A percentile compares a stretch with the other conserved stretches of the same genome.
Evolutionary conservation across 164 flowering plant genomes (phyloP).

Genomic region (Vitis rotundifolia): DNA sequence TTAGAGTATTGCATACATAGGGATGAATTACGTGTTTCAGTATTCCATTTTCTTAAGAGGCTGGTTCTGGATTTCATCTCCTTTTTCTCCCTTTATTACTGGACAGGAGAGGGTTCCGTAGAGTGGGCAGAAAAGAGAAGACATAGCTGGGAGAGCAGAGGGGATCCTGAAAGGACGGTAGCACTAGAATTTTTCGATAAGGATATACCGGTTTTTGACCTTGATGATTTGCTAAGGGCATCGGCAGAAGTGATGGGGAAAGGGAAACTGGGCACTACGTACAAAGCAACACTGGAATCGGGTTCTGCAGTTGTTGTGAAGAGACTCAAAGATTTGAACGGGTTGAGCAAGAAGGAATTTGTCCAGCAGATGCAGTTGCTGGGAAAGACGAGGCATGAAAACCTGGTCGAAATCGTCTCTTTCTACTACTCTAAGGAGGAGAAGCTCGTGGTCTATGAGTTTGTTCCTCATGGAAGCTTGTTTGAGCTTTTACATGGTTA

Average conservation of each 20-base stretch:
- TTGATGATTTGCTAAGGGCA: conserved; percentile 66
- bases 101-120: conserved; percentile 15
- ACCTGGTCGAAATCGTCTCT: conserved; percentile 47
- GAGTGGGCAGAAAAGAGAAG: conserved; percentile 18
- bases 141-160: conserved; percentile 16
- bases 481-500: conserved; percentile 62
- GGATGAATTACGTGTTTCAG: too few species aligned
- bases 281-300: conserved; percentile 48
- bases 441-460: conserved; percentile 58
- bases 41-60: too few species aligned
- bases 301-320: conserved; percentile 53
- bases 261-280: conserved; percentile 54
- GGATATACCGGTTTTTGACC: conserved; percentile 37
- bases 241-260: conserved; percentile 59
- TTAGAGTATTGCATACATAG: too few species aligned
- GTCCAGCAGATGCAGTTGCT: conserved; percentile 54
- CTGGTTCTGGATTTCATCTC: background rate
- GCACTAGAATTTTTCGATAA: conserved; percentile 46
- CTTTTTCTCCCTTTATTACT: background rate
- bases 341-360: conserved; percentile 47
- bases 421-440: conserved; percentile 60
- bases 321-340: conserved; percentile 46
- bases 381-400: conserved; percentile 54
- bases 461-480: conserved; percentile 43
- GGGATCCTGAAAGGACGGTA: conserved; percentile 34